Evolutionary conservation across 169 alveolate genomes (phyloP), one percentile per base, ranked within the genome.

Genomic region (Cryptosporidium parvum): DNA sequence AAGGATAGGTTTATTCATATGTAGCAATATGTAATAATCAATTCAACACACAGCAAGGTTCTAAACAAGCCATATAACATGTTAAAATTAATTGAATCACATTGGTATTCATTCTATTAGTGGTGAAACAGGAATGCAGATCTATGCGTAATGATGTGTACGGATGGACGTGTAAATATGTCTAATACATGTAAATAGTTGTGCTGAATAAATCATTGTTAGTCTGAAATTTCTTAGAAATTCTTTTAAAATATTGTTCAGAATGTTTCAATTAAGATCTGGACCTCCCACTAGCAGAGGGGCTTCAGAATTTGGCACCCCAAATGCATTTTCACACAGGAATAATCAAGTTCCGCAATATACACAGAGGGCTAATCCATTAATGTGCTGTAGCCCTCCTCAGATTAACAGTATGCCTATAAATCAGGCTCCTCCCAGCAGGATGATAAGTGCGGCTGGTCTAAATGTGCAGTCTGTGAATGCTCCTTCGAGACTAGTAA

Each of bases 401-500:
- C 84, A 70, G n/a, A 35, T 37, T 45, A 59, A 42, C 23, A 58
- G 33, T 39, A 61, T 39, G 35, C 80, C 89, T 1, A 52, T 73
- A 18, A 73, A 73, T 39, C 89, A 80, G 29, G 52, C 73, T 1
- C 80, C 89, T 58, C 86, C 86, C 14, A 80, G 89, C 44, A 80
- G 89, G 62, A 80, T 80, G 89, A 80, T 80, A 37, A 80, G 89
- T 62, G 89, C 89, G 3, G 89, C 89, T 42, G 89, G 80, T 26
- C 62, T 80, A 53, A 80, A 80, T 45, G 89, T 80, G 12, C 62
- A 59, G 12, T 65, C 89, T 5, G 89, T 80, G 9, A 80, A 80
- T 44, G 70, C 89, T 12, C 89, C 89, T 42, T 80, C 89, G 62
- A 59, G 89, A 42, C 62, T 80, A n/a, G 75, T 65, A 42, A 80